Base-by-base conservation (phyloP, 768 basidiomycete species). In the Cubamyces sp. region DNA sequence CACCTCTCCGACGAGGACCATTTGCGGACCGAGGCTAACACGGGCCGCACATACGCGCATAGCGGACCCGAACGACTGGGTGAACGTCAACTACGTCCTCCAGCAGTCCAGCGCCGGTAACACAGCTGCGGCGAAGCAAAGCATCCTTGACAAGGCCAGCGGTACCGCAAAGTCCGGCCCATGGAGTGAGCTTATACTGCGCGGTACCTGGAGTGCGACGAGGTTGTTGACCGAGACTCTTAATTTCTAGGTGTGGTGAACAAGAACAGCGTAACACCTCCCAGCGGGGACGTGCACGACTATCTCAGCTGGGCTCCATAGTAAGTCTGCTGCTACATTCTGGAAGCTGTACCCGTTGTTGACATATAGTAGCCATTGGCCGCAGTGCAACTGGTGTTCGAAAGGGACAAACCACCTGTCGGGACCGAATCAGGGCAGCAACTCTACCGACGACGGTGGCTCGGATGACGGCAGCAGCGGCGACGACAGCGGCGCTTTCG, bases 281-380 rank as follows among this genome's bases (percentile, higher is more conserved):
- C 80, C 1, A 77, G 73, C 62, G 75, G 75, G 2, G 67, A 84
- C 61, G 45, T 69, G 8, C 78, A 75, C 40, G 84, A 85, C 68
- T 85, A 85, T 66, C 68, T 85, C 57, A 84, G 82, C 62, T 85
- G 80, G 79, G 84, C 83, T 18, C 84, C 84, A 3, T 85, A 86
- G 84, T 85, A 67, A 70, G 77, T 72, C 7, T 28, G 34, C 39
- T 48, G 12, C 23, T 26, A 18, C 23, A 51, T 18, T 28, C 9
- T 7, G 15, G n/a, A 56, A 26, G 21, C 23, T 43, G 34, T 3
- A 6, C 15, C 5, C 5, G 34, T n/a, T 37, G 41, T 50, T 58
- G 8, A 56, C 42, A 64, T 46, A 23, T 19, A 46, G 0, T 47
- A 84, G 82, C 62, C 82, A 83, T 67, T 85, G 83, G 83, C 82